Evolutionary conservation across 2,329 filamentous ascomycete species (phyloP).

Genomic region (Ophiostoma piceae): DNA sequence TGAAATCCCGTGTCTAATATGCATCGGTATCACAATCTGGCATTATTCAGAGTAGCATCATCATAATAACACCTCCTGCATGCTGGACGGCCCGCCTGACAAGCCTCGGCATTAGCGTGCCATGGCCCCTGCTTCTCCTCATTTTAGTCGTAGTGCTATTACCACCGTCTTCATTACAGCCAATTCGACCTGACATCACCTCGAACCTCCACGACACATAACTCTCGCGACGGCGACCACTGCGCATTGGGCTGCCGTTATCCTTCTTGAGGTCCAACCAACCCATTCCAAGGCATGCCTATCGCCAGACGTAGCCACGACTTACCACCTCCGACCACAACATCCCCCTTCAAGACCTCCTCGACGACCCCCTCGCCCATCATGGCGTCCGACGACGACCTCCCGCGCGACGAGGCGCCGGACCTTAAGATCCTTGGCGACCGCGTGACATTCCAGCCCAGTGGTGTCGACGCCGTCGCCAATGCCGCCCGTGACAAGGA

Average conservation of each 20-base stretch:
- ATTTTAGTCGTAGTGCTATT: neutral
- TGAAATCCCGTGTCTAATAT: neutral
- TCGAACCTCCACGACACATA: neutral
- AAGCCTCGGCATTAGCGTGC: constrained; percentile 25
- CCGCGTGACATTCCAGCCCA: constrained; percentile 68
- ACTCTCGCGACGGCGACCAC: neutral
- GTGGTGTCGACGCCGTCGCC: constrained; percentile 51
- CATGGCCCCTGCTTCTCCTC: constrained; percentile 3
- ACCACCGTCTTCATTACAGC: neutral
- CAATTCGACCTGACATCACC: neutral
- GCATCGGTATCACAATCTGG: neutral
- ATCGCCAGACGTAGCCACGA: neutral
- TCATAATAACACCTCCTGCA: neutral
- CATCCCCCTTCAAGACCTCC: neutral
- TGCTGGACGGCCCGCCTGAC: neutral
- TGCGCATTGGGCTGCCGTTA: neutral
- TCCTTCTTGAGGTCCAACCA: no score
- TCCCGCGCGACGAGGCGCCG: constrained; percentile 54
- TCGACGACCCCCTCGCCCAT: neutral
- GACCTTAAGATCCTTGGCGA: constrained; percentile 72
- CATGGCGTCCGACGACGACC: constrained; percentile 35
- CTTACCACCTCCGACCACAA: neutral
- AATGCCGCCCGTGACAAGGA: constrained; percentile 38
- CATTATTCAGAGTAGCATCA: neutral
- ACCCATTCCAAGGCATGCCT: neutral